A percentile compares a stretch with the other conserved stretches of the same genome.
Conservation (phyloP, 2,329 filamentous ascomycete species). For the Ploettnerulaceae sp. region DNA sequence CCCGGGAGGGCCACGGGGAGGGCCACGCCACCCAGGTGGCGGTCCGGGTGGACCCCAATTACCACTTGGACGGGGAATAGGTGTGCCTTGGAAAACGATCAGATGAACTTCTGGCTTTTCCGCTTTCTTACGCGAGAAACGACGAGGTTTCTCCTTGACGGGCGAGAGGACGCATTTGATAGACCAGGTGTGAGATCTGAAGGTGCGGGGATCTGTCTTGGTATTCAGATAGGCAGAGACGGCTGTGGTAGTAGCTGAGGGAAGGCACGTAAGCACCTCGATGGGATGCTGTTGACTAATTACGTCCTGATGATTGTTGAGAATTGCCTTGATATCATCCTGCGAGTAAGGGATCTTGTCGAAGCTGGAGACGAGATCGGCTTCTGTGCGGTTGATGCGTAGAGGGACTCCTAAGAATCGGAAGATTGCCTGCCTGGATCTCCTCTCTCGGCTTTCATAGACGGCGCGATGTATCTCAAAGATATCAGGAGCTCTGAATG, state of each 20-base stretch:
- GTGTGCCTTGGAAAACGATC: neutral
- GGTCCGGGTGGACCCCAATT: neutral
- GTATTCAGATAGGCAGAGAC: slow-evolving; percentile 3
- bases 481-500: slow-evolving; percentile 5
- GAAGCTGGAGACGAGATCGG: neutral
- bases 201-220: neutral
- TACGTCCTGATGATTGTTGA: neutral
- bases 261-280: slow-evolving; percentile 1
- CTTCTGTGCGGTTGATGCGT: slow-evolving; percentile 2
- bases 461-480: slow-evolving; percentile 12
- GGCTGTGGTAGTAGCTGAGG: slow-evolving; percentile 4
- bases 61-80: neutral
- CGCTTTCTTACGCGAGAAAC: neutral
- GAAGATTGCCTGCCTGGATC: slow-evolving; percentile 6
- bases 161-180: neutral
- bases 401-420: slow-evolving; percentile 11
- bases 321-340: slow-evolving; percentile 9
- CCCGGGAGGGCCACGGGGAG: too few relatives aligned
- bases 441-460: neutral
- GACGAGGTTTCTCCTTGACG: neutral
- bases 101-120: neutral
- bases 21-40: neutral
- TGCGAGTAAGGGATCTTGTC: slow-evolving; percentile 5
- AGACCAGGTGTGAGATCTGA: neutral
- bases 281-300: neutral